Percentiles rank a stretch among this genome's conserved stretches.
Conservation (phyloP, 257 asterid genomes). For the Scutellaria minor region DNA sequence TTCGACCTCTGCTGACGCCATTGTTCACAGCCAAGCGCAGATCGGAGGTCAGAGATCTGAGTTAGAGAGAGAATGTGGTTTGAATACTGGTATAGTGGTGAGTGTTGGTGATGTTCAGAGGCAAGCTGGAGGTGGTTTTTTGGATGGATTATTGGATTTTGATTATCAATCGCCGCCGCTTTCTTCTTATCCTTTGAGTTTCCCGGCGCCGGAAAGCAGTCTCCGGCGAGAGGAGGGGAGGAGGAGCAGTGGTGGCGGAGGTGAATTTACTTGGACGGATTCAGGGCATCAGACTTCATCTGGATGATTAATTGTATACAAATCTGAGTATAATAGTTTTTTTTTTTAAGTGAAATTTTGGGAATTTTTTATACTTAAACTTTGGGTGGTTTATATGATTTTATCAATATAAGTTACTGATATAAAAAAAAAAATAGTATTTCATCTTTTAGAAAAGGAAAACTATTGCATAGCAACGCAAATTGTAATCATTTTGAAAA, state of each 20-base stretch:
- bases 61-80: not conserved
- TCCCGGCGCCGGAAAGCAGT: conserved; percentile 24
- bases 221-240: conserved; percentile 22
- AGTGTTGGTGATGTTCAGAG: conserved; percentile 40
- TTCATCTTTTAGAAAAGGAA: no score
- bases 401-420: no score
- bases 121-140: conserved; percentile 18
- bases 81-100: not conserved
- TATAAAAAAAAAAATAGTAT: no score
- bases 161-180: conserved; percentile 10
- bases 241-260: conserved; percentile 40
- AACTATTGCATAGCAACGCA: no score
- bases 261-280: conserved; percentile 41
- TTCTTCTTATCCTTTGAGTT: conserved; percentile 11
- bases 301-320: not conserved
- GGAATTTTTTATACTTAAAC: no score
- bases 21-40: conserved; percentile 40
- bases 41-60: not conserved
- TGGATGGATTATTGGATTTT: conserved; percentile 35
- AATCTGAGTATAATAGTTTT: no score
- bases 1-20: conserved; percentile 39
- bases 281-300: conserved; percentile 36
- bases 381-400: no score
- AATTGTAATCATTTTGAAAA: no score
- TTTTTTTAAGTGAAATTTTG: no score